These are phyloP conservation scores for Rhodotorula babjevae DNA, from an alignment of 768 basidiomycete species.

Conservation along the genomic window DNA sequence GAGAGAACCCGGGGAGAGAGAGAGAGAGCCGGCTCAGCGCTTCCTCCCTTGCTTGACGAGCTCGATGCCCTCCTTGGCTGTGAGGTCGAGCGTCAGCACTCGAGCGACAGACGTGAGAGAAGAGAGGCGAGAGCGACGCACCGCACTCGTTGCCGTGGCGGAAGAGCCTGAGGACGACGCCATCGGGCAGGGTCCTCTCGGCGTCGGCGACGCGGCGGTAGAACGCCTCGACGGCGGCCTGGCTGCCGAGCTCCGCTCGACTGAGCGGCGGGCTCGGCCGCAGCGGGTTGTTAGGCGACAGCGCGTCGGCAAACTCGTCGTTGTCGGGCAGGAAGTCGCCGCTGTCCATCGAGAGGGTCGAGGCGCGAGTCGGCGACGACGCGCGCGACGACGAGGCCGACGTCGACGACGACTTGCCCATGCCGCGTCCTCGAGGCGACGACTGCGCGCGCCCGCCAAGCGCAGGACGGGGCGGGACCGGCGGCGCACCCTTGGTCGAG, in stretches of 20 bases:
- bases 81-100: too few relatives aligned
- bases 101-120: not conserved
- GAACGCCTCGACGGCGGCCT: constrained; percentile 20
- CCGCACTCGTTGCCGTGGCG: constrained; percentile 27
- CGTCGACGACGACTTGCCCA: too few relatives aligned
- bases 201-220: constrained; percentile 11
- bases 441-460: not conserved
- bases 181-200: constrained; percentile 20
- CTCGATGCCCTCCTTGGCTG: constrained; percentile 15
- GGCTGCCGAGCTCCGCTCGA: not conserved
- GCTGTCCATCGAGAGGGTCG: not conserved
- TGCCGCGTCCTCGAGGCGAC: not conserved
- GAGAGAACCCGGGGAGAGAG: not conserved
- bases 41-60: constrained; percentile 8
- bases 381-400: not conserved
- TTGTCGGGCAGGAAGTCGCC: not conserved
- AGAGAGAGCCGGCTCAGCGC: not conserved
- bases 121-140: not conserved
- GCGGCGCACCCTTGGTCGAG: not conserved
- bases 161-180: constrained; percentile 23
- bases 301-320: constrained; percentile 28
- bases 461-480: not conserved
- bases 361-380: not conserved
- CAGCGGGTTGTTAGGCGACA: constrained; percentile 43
- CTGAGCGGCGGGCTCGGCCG: constrained; percentile 2